phyloP scores from a whole-genome alignment of 2,329 filamentous ascomycete genomes.

The Pestalotiopsis sp. region DNA sequence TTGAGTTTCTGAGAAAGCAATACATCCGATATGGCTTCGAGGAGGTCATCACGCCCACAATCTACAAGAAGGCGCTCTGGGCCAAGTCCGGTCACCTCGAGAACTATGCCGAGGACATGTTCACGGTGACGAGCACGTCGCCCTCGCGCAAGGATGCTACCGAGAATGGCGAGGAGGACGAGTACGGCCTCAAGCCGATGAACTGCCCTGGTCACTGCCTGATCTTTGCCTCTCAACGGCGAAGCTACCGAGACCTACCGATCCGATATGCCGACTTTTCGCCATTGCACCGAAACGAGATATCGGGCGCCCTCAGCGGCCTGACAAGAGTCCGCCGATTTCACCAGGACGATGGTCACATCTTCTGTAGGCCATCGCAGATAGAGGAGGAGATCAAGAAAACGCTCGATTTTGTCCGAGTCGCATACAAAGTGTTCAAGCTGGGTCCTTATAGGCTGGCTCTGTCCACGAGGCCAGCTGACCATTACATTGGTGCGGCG shows the following conservation, averaged over 20 bases:
- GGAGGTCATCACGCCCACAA: conserved; percentile 86
- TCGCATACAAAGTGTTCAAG: conserved; percentile 61
- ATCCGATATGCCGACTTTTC: conserved; percentile 95
- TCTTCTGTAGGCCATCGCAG: conserved; percentile 73
- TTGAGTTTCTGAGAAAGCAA: conserved; percentile 80
- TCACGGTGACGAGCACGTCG: conserved; percentile 69
- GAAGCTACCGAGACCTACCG: conserved; percentile 88
- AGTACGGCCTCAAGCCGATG: conserved; percentile 85
- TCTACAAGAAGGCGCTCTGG: conserved; percentile 89
- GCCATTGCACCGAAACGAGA: conserved; percentile 92
- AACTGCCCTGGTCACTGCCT: conserved; percentile 96
- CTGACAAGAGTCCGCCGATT: conserved; percentile 92
- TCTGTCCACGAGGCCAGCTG: conserved; percentile 76
- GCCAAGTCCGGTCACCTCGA: conserved; percentile 84
- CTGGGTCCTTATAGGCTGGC: conserved; percentile 75
- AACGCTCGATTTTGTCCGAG: conserved; percentile 46
- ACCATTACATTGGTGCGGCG: conserved; percentile 75
- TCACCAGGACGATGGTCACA: conserved; percentile 95
- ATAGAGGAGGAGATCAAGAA: conserved; percentile 64
- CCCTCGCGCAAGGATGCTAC: conserved; percentile 37
- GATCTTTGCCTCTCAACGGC: conserved; percentile 80
- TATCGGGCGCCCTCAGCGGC: conserved; percentile 87
- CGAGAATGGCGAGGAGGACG: conserved; percentile 32
- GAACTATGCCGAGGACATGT: conserved; percentile 93
- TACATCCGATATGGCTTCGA: conserved; percentile 85